Base-by-base conservation (phyloP, 768 basidiomycete species). In the Pleurotus eryngii region DNA sequence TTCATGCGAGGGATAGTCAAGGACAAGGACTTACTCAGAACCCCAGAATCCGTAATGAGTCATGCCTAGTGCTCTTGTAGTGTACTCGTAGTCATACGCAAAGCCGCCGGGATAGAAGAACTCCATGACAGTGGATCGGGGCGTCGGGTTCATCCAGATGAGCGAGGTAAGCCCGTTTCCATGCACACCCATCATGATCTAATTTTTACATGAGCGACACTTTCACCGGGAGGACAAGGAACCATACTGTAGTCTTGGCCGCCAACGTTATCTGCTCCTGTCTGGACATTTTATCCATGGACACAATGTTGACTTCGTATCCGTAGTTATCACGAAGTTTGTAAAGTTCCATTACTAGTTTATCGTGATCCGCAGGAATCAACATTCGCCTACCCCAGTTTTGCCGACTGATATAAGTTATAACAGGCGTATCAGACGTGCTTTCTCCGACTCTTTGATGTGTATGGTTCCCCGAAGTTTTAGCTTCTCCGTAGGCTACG, bases 101-200 rank as follows among this genome's bases (percentile, higher is more conserved):
- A 95, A 95, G 3, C 93, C 92, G 42, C 79, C 79, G 0, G 88
- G 88, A 70, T 78, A 91, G 70, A 94, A 95, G 72, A 97, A 94
- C 65, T 97, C 95, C 66, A 96, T 91, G 30, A 97, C 92, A 0
- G 95, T 93, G 30, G 91, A 81, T 15, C 87, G 78, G 4, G 86
- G 85, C 3, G 82, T 83, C 1, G 91, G 89, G 20, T 89, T 87
- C 95, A 96, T 97, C 94, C 93, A 97, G 4, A 97, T 68, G 0
- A 95, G 79, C 26, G 91, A 81, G 0, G 93, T 95, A 39, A 97
- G 69, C 30, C 92, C 95, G 66, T 97, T 96, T 8, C 95, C 94
- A 64, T 96, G 94, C 14, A 96, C 89, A 57, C 94, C 94, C 81
- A 95, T 88, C 86, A 96, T 82, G 64, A 96, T 92, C 94, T 96